Percentiles rank a stretch among this genome's conserved stretches.
These are phyloP conservation scores for Musa acuminata DNA, from an alignment of 176 grass and related monocot species.

Conservation along the genomic window DNA sequence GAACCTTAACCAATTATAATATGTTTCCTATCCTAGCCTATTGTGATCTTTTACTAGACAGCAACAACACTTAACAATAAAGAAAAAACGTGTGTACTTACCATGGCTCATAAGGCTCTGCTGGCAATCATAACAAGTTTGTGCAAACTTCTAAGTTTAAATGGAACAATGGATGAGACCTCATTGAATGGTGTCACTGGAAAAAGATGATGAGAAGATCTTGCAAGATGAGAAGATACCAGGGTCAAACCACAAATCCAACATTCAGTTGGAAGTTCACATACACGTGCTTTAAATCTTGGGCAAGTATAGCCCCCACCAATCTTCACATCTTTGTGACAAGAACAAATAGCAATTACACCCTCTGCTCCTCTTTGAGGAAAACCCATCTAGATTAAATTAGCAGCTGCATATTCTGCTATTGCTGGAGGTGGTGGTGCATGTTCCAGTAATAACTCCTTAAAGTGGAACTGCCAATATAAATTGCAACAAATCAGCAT, in stretches of 20 bases:
- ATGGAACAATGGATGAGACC: constrained; percentile 39
- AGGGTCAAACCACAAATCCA: constrained; percentile 79
- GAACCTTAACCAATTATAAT: too few relatives aligned
- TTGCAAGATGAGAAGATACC: constrained; percentile 82
- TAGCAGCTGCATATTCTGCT: constrained; percentile 88
- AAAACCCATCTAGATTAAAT: constrained; percentile 98
- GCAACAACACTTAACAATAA: too few relatives aligned
- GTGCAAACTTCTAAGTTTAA: constrained; percentile 56
- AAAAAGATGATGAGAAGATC: constrained; percentile 96
- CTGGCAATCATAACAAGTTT: constrained; percentile 75
- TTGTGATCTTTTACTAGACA: too few relatives aligned
- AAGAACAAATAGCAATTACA: constrained; percentile 90
- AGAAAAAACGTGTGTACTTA: constrained; percentile 18
- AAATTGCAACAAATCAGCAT: constrained; percentile 13
- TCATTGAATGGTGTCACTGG: constrained; percentile 85
- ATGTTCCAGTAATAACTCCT: constrained; percentile 85
- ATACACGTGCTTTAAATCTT: constrained; percentile 90
- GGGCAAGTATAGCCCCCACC: constrained; percentile 90
- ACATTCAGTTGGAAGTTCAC: constrained; percentile 86
- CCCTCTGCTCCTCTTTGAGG: constrained; percentile 94
- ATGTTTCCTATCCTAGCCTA: too few relatives aligned
- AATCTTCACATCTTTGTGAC: constrained; percentile 84
- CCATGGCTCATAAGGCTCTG: constrained; percentile 64
- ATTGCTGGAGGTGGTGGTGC: constrained; percentile 79
- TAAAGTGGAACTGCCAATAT: constrained; percentile 70